These are phyloP conservation scores for Echinochloa phyllopogon DNA, from an alignment of 176 grass and related monocot genomes.

Conservation along the genomic window DNA sequence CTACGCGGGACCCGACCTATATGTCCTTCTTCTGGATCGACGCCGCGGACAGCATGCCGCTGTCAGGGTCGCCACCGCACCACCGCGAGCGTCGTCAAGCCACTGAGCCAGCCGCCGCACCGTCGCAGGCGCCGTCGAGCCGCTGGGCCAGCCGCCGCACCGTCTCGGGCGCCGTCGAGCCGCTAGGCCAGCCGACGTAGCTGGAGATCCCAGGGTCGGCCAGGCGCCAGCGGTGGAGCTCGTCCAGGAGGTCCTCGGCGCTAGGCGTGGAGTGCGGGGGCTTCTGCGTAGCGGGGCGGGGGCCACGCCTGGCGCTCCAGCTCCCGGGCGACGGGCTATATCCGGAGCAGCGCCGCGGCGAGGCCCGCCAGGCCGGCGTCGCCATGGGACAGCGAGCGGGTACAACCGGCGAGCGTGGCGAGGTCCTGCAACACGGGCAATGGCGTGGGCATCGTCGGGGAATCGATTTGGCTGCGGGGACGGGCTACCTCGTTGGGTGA, in stretches of 20 bases:
- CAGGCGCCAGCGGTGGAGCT: slow-evolving; percentile 2
- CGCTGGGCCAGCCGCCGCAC: not conserved
- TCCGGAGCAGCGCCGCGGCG: slow-evolving; percentile 36
- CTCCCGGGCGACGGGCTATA: slow-evolving; percentile 31
- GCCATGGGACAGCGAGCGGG: slow-evolving; percentile 2
- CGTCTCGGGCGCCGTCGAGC: not conserved
- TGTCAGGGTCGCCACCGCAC: too few species aligned
- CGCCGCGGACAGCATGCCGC: too few species aligned
- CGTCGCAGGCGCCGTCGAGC: slow-evolving; percentile 22
- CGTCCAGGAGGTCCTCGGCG: slow-evolving; percentile 46
- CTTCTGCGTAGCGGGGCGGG: not conserved
- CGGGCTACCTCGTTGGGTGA: not conserved
- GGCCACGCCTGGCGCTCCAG: slow-evolving; percentile 10
- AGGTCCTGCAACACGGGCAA: slow-evolving; percentile 48
- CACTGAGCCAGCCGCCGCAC: slow-evolving; percentile 8
- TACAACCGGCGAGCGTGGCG: slow-evolving; percentile 27
- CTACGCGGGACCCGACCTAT: too few species aligned
- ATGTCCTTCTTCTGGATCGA: too few species aligned
- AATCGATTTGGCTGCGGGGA: slow-evolving; percentile 4
- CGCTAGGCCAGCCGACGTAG: slow-evolving; percentile 9
- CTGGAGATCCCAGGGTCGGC: not conserved
- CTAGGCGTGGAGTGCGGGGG: not conserved
- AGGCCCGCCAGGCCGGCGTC: slow-evolving; percentile 19
- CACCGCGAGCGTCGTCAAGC: too few species aligned
- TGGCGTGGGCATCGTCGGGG: slow-evolving; percentile 28